Conservation (phyloP, 2,329 filamentous ascomycete species). For the Colletotrichum acutatum region DNA sequence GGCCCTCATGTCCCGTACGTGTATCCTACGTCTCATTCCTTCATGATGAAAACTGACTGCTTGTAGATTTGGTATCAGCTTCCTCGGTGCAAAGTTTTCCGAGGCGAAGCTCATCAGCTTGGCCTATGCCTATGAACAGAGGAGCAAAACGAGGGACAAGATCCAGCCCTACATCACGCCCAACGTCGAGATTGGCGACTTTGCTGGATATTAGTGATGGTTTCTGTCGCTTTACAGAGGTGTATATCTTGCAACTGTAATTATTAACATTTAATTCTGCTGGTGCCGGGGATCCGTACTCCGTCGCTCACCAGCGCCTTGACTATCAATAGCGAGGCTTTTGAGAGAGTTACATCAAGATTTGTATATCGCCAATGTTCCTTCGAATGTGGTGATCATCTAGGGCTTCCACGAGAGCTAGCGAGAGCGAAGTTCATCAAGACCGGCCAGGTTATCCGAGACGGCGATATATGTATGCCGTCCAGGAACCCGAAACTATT, state of each 20-base stretch:
- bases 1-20: slow-evolving; percentile 38
- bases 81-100: slow-evolving; percentile 68
- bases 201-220: slow-evolving; percentile 24
- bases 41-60: not conserved
- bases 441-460: not conserved
- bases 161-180: slow-evolving; percentile 44
- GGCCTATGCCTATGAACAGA: slow-evolving; percentile 77
- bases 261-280: not conserved
- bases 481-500: not conserved
- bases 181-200: slow-evolving; percentile 45
- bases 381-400: not conserved
- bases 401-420: not conserved
- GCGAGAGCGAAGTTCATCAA: not conserved
- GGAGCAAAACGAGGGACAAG: slow-evolving; percentile 48
- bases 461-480: not conserved
- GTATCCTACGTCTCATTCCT: not conserved
- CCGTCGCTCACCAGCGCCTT: not conserved
- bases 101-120: slow-evolving; percentile 71
- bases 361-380: not conserved
- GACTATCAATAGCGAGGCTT: not conserved
- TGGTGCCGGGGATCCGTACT: not conserved
- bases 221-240: not conserved
- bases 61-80: slow-evolving; percentile 67
- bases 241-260: not conserved
- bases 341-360: not conserved